phyloP scores from a whole-genome alignment of 1,284 basidiomycete species.

The Mycosarcoma maydis region DNA sequence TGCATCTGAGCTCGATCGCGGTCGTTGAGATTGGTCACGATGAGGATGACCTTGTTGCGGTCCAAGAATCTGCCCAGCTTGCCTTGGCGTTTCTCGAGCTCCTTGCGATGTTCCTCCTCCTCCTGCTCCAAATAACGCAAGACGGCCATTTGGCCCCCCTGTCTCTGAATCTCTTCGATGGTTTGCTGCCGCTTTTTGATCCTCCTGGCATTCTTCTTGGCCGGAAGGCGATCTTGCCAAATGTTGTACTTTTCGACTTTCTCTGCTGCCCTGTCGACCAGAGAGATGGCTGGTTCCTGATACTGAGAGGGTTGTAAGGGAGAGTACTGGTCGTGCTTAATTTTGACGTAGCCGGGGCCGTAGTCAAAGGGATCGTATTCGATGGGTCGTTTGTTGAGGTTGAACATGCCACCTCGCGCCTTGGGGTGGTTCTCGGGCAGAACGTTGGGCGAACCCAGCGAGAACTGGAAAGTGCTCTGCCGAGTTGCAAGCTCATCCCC shows the following conservation, averaged over 20 bases:
- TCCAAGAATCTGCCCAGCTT: conserved; percentile 2
- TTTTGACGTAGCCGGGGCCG: conserved; percentile 6
- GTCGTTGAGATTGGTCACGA: conserved; percentile 15
- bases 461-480: conserved; percentile 19
- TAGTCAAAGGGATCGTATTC: conserved; percentile 31
- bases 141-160: conserved; percentile 5
- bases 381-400: conserved; percentile 24
- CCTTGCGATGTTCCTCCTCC: neutral
- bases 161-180: conserved; percentile 1
- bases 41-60: conserved; percentile 21
- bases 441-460: conserved; percentile 18
- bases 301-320: conserved; percentile 11
- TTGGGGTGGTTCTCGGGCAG: conserved; percentile 11
- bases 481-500: neutral
- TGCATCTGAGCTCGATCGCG: conserved; percentile 2
- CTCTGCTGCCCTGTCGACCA: conserved; percentile 8
- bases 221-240: conserved; percentile 26
- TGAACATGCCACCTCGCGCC: conserved; percentile 17
- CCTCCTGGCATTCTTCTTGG: conserved; percentile 16
- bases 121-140: conserved; percentile 3
- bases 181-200: conserved; percentile 3
- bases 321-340: conserved; percentile 6
- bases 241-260: conserved; percentile 24
- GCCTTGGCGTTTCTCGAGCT: conserved; percentile 1
- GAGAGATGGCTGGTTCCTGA: neutral